A percentile compares a stretch with the other conserved stretches of the same genome.
Evolutionary conservation across 2,329 filamentous ascomycete species (phyloP).

Genomic region (Trichoderma afroharzianum): DNA sequence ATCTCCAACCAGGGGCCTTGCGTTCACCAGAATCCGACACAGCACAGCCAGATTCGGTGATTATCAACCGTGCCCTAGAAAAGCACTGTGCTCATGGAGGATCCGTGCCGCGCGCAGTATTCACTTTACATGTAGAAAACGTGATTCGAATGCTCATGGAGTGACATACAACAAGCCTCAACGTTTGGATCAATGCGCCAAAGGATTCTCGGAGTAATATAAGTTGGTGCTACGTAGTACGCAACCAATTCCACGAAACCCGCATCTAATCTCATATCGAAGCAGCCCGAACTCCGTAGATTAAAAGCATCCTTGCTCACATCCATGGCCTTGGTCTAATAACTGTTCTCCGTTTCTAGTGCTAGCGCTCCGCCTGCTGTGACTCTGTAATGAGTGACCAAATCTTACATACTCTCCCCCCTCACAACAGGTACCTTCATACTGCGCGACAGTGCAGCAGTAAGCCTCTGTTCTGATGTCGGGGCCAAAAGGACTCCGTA

Average conservation of each 20-base stretch:
- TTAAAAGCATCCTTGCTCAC: background rate
- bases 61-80: background rate
- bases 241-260: background rate
- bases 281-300: background rate
- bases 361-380: background rate
- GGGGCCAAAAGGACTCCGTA: background rate
- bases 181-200: background rate
- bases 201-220: background rate
- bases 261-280: slow-evolving; percentile 9
- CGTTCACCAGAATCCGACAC: slow-evolving; percentile 14
- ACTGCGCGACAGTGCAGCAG: background rate
- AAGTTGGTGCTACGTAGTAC: background rate
- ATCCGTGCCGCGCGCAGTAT: background rate
- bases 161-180: background rate
- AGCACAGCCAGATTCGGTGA: slow-evolving; percentile 1
- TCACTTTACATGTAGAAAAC: background rate
- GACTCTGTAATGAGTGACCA: background rate
- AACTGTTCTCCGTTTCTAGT: background rate
- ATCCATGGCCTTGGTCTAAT: background rate
- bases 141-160: background rate
- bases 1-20: background rate
- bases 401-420: background rate
- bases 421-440: background rate
- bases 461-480: background rate
- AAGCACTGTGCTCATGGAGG: background rate